A percentile compares a stretch with the other conserved stretches of the same genome.
phyloP scores from a whole-genome alignment of 805 yeast species.

The Wickerhamiella cacticola region DNA sequence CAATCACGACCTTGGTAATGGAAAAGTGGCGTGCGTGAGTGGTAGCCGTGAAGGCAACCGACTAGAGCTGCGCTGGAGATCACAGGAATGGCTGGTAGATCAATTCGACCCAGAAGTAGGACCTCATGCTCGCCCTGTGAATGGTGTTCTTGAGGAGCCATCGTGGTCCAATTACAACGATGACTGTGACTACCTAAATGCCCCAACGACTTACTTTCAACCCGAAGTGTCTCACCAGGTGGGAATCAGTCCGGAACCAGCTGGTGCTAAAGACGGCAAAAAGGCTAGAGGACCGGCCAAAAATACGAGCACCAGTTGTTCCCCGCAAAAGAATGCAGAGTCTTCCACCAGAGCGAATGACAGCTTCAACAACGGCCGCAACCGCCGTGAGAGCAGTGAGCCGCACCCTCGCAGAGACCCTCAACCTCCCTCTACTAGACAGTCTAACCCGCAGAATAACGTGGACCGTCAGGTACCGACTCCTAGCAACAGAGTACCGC shows the following conservation, averaged over 20 bases:
- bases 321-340: no score
- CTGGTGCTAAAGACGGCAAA: no score
- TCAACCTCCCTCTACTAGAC: neutral
- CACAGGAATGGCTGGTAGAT: neutral
- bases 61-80: neutral
- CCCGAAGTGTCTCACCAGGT: neutral
- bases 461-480: no score
- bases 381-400: no score
- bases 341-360: no score
- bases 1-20: neutral
- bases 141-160: neutral
- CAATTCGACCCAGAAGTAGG: neutral
- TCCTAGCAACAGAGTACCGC: neutral
- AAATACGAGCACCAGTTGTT: no score
- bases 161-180: neutral
- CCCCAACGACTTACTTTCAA: neutral
- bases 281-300: no score
- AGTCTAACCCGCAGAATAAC: neutral
- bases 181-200: neutral
- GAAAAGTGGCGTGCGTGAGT: neutral
- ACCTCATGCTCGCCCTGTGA: neutral
- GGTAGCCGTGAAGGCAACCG: neutral
- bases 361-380: no score
- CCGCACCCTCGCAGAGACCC: no score
- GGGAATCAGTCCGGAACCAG: no score